A percentile compares a stretch with the other conserved stretches of the same genome.
Evolutionary conservation across 2,329 filamentous ascomycete species (phyloP).

Genomic region (Monosporascus ibericus): DNA sequence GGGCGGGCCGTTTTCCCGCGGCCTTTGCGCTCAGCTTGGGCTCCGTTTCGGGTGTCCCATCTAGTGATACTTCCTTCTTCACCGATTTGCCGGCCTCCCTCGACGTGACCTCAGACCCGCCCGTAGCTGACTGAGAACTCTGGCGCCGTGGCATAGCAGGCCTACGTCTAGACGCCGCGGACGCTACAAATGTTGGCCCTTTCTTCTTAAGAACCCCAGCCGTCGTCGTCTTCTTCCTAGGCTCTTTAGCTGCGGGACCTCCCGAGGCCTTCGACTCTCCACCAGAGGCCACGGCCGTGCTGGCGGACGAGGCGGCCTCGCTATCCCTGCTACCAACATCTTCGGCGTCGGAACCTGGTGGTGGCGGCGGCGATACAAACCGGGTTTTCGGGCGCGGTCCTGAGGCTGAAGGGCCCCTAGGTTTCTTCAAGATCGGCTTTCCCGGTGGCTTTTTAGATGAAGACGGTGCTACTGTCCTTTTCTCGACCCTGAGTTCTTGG

Average conservation of each 20-base stretch:
- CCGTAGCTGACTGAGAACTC: conserved; percentile 41
- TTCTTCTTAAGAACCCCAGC: conserved; percentile 26
- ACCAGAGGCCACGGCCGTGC: conserved; percentile 26
- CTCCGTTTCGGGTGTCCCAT: not conserved
- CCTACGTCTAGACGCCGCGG: conserved; percentile 38
- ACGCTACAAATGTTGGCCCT: conserved; percentile 35
- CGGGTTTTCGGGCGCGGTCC: conserved; percentile 54
- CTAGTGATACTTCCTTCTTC: not conserved
- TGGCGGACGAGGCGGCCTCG: conserved; percentile 35
- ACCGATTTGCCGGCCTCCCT: conserved; percentile 19
- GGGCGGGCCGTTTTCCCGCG: conserved; percentile 40
- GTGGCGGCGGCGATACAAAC: conserved; percentile 52
- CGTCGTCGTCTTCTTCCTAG: conserved; percentile 14
- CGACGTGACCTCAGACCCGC: conserved; percentile 24
- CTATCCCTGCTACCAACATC: conserved; percentile 24
- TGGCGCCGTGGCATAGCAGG: conserved; percentile 39
- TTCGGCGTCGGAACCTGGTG: conserved; percentile 42
- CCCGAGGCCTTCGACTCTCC: conserved; percentile 15
- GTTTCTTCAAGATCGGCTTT: conserved; percentile 57
- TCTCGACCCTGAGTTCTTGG: conserved; percentile 13
- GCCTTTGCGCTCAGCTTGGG: conserved; percentile 36
- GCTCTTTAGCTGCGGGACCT: conserved; percentile 17
- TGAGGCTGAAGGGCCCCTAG: conserved; percentile 44
- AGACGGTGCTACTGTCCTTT: conserved; percentile 28
- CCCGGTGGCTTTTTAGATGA: conserved; percentile 41